These are phyloP conservation scores for Cryphonectria carpinicola DNA, from an alignment of 2,329 filamentous ascomycete species.

Conservation along the genomic window DNA sequence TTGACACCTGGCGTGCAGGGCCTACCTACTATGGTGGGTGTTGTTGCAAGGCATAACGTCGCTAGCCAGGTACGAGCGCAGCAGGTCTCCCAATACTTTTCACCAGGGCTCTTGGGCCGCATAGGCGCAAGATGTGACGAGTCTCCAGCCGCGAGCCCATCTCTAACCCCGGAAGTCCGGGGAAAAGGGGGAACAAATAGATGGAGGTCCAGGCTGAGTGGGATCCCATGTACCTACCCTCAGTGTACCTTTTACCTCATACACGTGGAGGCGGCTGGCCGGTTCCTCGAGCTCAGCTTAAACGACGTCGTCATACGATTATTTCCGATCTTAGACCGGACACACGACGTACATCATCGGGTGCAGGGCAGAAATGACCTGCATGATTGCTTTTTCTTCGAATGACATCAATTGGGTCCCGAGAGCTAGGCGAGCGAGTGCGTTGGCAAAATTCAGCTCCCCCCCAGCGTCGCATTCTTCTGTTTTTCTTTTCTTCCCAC, in stretches of 20 bases:
- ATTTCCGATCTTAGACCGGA: neutral
- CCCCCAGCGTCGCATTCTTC: neutral
- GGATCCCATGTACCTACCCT: neutral
- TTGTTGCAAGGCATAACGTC: conserved; percentile 8
- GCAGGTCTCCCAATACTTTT: neutral
- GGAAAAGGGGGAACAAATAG: conserved; percentile 1
- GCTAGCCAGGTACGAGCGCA: conserved; percentile 7
- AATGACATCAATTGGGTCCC: neutral
- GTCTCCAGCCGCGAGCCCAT: neutral
- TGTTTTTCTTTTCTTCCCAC: too few species aligned
- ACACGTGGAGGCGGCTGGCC: conserved; percentile 8
- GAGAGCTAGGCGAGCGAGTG: neutral
- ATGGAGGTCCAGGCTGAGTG: conserved; percentile 1
- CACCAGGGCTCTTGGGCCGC: neutral
- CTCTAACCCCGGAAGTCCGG: conserved; percentile 1
- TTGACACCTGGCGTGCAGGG: conserved; percentile 11
- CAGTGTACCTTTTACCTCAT: neutral
- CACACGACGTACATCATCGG: neutral
- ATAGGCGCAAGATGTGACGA: neutral
- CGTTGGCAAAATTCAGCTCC: neutral
- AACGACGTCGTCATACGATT: conserved; percentile 1
- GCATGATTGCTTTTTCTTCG: conserved; percentile 20
- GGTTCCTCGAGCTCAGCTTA: conserved; percentile 5
- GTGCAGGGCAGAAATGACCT: neutral
- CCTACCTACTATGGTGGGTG: neutral